Conservation (phyloP, 2,329 filamentous ascomycete genomes). For the Fusarium sp. region DNA sequence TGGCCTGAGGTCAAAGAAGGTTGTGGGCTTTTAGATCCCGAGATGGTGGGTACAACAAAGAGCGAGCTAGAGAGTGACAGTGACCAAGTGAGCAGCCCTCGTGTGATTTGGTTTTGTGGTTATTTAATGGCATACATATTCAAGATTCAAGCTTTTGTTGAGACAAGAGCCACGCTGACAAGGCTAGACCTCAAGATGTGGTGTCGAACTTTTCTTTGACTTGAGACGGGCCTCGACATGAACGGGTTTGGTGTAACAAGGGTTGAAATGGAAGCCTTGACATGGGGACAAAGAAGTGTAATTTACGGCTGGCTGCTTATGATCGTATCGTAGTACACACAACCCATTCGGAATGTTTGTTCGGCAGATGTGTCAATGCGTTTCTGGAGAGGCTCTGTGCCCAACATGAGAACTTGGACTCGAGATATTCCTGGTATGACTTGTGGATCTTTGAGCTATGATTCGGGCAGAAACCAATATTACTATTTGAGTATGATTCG, state of each 20-base stretch:
- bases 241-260: conserved; percentile 26
- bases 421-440: conserved; percentile 4
- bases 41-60: conserved; percentile 26
- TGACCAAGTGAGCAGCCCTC: conserved; percentile 15
- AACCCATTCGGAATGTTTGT: conserved; percentile 4
- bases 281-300: conserved; percentile 20
- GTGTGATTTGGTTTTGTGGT: conserved; percentile 29
- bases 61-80: not conserved
- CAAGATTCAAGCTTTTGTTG: not conserved
- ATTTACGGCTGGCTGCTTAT: conserved; percentile 3
- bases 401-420: conserved; percentile 11
- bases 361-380: conserved; percentile 19
- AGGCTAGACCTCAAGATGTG: conserved; percentile 4
- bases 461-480: conserved; percentile 16
- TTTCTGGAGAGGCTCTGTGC: conserved; percentile 34
- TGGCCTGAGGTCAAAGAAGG: conserved; percentile 14
- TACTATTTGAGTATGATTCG: not conserved
- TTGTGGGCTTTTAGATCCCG: conserved; percentile 27
- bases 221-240: conserved; percentile 24
- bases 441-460: conserved; percentile 16
- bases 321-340: not conserved
- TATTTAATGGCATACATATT: conserved; percentile 16
- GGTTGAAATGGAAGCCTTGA: conserved; percentile 8
- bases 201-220: conserved; percentile 8
- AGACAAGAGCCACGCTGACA: conserved; percentile 16